Percentiles rank a stretch among this genome's conserved stretches.
These are phyloP conservation scores for Penicillium crystallinum DNA, from an alignment of 495 filamentous ascomycete genomes.

Conservation along the genomic window DNA sequence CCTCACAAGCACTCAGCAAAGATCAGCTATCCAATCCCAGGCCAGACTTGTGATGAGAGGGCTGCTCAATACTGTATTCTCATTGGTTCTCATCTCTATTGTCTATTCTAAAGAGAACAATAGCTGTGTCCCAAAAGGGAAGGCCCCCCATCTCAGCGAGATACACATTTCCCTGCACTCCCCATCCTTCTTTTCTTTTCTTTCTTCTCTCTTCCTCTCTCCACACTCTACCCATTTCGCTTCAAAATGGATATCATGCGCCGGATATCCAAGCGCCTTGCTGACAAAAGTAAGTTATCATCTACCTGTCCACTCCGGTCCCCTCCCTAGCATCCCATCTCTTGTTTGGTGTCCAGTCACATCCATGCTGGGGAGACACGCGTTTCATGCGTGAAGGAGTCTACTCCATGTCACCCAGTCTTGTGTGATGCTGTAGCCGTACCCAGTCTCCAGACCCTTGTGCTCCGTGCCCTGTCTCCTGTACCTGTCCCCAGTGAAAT, in stretches of 20 bases:
- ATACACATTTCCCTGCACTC: not conserved
- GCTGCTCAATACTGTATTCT: not conserved
- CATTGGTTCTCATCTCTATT: not conserved
- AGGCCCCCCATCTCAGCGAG: not conserved
- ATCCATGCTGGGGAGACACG: not conserved
- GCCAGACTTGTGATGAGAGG: not conserved
- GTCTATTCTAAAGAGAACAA: not conserved
- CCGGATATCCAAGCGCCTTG: constrained; percentile 1
- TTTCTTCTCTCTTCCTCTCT: constrained; percentile 3
- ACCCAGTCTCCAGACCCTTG: not conserved
- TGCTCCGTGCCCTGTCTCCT: not conserved
- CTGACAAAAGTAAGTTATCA: not conserved
- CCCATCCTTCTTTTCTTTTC: not conserved
- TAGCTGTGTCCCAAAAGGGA: not conserved
- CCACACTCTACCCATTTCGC: not conserved
- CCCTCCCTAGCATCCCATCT: not conserved
- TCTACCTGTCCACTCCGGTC: not conserved
- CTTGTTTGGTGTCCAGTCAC: not conserved
- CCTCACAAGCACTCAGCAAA: not conserved
- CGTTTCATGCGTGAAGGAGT: not conserved
- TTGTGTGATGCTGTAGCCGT: not conserved
- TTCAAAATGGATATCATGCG: not conserved
- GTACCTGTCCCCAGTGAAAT: not conserved
- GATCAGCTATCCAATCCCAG: not conserved
- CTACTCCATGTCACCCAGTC: not conserved